These are phyloP conservation scores for Cystofilobasidium macerans DNA, from an alignment of 768 basidiomycete genomes.

Conservation along the genomic window DNA sequence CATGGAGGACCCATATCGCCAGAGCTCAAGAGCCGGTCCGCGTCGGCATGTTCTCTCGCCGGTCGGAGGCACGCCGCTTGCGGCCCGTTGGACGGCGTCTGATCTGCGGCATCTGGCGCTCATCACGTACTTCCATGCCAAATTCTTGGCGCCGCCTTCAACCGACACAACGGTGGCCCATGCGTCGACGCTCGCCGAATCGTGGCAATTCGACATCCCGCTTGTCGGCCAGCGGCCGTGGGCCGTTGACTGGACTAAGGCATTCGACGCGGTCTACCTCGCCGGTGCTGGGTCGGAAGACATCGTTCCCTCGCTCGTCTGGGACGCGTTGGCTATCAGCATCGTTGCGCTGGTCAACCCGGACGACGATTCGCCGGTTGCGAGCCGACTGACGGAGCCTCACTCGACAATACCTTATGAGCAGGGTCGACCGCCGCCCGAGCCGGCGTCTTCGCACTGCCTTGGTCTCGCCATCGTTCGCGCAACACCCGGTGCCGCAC, in stretches of 20 bases:
- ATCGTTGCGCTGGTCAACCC: conserved; percentile 43
- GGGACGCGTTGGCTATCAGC: conserved; percentile 72
- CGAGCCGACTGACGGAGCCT: conserved; percentile 15
- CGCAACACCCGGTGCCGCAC: conserved; percentile 37
- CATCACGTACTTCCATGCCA: conserved; percentile 65
- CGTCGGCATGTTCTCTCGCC: conserved; percentile 38
- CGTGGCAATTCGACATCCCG: conserved; percentile 60
- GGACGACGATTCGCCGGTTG: conserved; percentile 15
- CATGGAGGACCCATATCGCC: conserved; percentile 6
- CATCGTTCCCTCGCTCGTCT: conserved; percentile 49
- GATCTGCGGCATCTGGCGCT: conserved; percentile 62
- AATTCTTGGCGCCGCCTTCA: conserved; percentile 1
- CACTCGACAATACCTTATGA: conserved; percentile 44
- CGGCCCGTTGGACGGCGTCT: conserved; percentile 47
- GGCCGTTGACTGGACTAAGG: conserved; percentile 50
- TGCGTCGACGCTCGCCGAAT: conserved; percentile 36
- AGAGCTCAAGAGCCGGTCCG: not conserved
- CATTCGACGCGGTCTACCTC: conserved; percentile 56
- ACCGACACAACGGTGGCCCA: not conserved
- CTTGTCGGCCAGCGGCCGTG: conserved; percentile 62
- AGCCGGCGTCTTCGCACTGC: conserved; percentile 53
- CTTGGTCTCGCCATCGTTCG: conserved; percentile 70
- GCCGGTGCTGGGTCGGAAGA: conserved; percentile 68
- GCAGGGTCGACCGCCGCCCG: conserved; percentile 48
- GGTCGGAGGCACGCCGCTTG: conserved; percentile 45